Base-by-base conservation (phyloP, 129 eudicot species). In the Ambrosia artemisiifolia region DNA sequence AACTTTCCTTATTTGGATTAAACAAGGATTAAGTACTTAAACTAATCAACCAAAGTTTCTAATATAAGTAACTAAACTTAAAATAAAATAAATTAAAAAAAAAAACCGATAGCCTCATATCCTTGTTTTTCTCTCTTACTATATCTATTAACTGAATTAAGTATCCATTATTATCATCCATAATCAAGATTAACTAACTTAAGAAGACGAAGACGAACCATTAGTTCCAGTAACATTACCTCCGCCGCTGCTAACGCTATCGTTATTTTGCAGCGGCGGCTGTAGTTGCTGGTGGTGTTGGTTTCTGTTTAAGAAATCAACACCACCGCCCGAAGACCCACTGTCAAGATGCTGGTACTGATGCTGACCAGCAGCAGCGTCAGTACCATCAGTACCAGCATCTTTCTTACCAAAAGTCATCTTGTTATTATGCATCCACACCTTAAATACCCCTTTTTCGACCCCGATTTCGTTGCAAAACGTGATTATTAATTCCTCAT, bases 381-480 rank as follows among this genome's bases (percentile, higher is more conserved):
- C 28, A 24, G 28, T 24, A 24, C 1, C 28, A 24, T 24, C 28
- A 24, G 28, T 24, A 53, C 73, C 73, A 40, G 49, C 65, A 60
- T 81, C 86, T 44, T 67, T 81, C 30, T 78, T 85, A 0, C 82
- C 91, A 4, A 78, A 69, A 44, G 85, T 91, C 82, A 82, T 88
- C 77, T 91, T 91, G 68, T 91, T 91, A 48, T 91, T 91, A 49
- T 91, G 97, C 97, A 91, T 91, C 97, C 97, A 91, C 0, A 91
- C 97, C 38, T 91, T 91, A 55, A 91, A 81, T 30, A 91, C 97
- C 32, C 95, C 86, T 48, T 75, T 88, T 8, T 91, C 92, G 0
- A 91, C 92, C 0, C 97, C 95, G 28, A 91, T 84, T 76, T 88
- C 86, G 44, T 42, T 75, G 78, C 91, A 91, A 48, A 81, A 78